Conservation (phyloP, 208 protist species). For the Acanthamoeba triangularis region DNA sequence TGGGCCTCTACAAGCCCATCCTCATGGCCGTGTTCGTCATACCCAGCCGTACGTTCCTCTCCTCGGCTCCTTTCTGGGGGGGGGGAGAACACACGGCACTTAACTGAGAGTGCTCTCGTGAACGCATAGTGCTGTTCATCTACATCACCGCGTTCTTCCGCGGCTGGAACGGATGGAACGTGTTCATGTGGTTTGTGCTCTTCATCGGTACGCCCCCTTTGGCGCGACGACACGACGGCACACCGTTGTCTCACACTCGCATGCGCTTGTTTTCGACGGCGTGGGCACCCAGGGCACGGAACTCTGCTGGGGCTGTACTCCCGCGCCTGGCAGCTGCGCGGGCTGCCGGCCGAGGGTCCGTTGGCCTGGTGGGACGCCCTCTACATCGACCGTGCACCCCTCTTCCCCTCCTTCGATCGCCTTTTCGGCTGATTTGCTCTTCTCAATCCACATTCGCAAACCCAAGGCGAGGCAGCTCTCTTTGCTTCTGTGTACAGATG, state of each 20-base stretch:
- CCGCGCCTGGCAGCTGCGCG: conserved; percentile 57
- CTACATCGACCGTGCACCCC: conserved; percentile 22
- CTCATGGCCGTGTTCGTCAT: conserved; percentile 50
- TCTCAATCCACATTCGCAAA: no score
- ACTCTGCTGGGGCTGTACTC: conserved; percentile 33
- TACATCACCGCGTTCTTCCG: conserved; percentile 56
- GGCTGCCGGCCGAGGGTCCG: background rate
- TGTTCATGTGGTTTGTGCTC: conserved; percentile 78
- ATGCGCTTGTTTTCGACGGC: no score
- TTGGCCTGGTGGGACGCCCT: conserved; percentile 51
- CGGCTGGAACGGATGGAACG: conserved; percentile 59
- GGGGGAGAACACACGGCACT: no score
- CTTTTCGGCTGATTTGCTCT: background rate
- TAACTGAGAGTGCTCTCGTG: no score
- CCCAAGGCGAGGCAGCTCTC: no score
- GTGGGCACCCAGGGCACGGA: background rate
- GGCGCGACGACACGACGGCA: background rate
- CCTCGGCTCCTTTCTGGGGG: background rate
- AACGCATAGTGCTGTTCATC: conserved; percentile 47
- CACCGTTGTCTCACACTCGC: background rate
- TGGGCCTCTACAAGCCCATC: conserved; percentile 73
- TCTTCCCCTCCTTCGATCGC: conserved; percentile 28
- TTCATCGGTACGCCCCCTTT: conserved; percentile 61
- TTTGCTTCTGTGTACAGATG: no score
- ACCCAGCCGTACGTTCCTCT: background rate